Evolutionary conservation across 192 early-diverging fungal genomes (phyloP).

Genomic region (Backusella parvicylindrica): DNA sequence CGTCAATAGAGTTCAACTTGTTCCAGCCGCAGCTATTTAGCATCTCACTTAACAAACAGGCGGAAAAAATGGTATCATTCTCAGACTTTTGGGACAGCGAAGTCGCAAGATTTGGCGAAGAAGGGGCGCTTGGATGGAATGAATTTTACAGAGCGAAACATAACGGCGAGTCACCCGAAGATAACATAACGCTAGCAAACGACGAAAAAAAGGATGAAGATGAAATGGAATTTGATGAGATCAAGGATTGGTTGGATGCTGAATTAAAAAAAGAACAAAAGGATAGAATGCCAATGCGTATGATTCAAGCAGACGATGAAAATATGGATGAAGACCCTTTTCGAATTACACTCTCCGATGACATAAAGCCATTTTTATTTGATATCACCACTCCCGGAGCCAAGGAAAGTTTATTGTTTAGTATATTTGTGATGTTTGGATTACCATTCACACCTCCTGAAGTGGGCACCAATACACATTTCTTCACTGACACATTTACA

Average conservation of each 20-base stretch:
- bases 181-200: neutral
- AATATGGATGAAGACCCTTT: slow-evolving; percentile 50
- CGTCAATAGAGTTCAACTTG: slow-evolving; percentile 47
- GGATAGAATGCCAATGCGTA: slow-evolving; percentile 13
- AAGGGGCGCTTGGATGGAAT: slow-evolving; percentile 49
- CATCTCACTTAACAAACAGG: slow-evolving; percentile 18
- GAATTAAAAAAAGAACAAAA: slow-evolving; percentile 31
- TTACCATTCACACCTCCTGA: slow-evolving; percentile 42
- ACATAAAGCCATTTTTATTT: slow-evolving; percentile 43
- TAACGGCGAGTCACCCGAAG: slow-evolving; percentile 8
- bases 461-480: slow-evolving; percentile 34
- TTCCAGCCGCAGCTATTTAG: slow-evolving; percentile 28
- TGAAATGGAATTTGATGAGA: slow-evolving; percentile 1
- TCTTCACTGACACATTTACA: slow-evolving; percentile 38
- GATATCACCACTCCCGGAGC: slow-evolving; percentile 40
- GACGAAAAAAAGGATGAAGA: neutral
- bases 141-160: slow-evolving; percentile 29
- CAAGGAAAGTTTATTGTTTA: slow-evolving; percentile 39
- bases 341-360: slow-evolving; percentile 50
- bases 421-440: slow-evolving; percentile 46
- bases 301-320: slow-evolving; percentile 1
- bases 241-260: slow-evolving; percentile 22
- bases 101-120: slow-evolving; percentile 50
- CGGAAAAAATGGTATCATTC: slow-evolving; percentile 36
- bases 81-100: slow-evolving; percentile 55